phyloP scores from a whole-genome alignment of 257 asterid genomes.

The Linderniella brevidens region DNA sequence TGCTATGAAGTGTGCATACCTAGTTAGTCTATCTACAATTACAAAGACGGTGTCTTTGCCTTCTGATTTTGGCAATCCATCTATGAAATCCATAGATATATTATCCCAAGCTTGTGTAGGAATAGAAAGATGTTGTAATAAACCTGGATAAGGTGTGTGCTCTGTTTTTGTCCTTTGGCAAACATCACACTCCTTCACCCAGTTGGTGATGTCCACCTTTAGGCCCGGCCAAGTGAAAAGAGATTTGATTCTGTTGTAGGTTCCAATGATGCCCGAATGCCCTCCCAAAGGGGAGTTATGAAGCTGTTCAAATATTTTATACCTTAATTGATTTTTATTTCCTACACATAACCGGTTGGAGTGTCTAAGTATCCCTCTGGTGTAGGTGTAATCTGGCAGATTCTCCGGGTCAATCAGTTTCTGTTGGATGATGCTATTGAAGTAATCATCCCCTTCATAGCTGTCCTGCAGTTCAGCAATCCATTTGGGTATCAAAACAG shows the following conservation, averaged over 20 bases:
- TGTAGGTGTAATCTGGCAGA: not conserved
- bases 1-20: slow-evolving; percentile 3
- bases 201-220: not conserved
- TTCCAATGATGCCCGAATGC: not conserved
- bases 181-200: slow-evolving; percentile 6
- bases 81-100: slow-evolving; percentile 8
- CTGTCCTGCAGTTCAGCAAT: not conserved
- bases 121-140: not conserved
- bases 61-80: not conserved
- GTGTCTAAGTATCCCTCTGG: not conserved
- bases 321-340: not conserved
- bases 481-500: not conserved
- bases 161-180: not conserved
- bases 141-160: not conserved
- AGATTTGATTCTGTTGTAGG: not conserved
- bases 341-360: not conserved
- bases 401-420: not conserved
- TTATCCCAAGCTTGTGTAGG: not conserved
- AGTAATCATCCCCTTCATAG: not conserved
- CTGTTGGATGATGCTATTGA: not conserved
- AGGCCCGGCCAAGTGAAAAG: slow-evolving; percentile 4
- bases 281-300: slow-evolving; percentile 1
- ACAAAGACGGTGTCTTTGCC: not conserved
- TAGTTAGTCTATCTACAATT: slow-evolving; percentile 3
- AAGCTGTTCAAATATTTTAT: not conserved